Conservation (phyloP, 129 eudicot species). For the Lactuca sativa region DNA sequence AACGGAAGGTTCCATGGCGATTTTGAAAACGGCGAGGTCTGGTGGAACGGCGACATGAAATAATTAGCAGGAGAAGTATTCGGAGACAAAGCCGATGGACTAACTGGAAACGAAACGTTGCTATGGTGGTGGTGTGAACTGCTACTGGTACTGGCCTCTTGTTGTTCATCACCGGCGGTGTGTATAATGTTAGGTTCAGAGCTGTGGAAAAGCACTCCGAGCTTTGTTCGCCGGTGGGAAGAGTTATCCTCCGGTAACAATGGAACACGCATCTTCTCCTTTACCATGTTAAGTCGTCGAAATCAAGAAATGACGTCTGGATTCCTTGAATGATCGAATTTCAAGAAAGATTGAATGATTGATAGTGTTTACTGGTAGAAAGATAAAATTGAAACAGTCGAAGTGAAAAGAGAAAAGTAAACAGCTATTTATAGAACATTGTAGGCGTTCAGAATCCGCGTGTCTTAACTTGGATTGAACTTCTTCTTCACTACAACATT, state of each 20-base stretch:
- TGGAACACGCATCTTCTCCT: constrained; percentile 13
- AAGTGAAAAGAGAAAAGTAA: neutral
- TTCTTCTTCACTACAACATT: neutral
- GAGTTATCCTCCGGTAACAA: constrained; percentile 20
- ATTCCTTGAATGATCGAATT: neutral
- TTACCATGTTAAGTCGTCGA: constrained; percentile 27
- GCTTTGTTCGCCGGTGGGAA: constrained; percentile 41
- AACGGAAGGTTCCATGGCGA: constrained; percentile 62
- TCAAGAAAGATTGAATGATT: neutral
- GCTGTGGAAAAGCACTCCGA: constrained; percentile 45
- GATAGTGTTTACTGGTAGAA: constrained; percentile 1
- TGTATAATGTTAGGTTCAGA: constrained; percentile 41
- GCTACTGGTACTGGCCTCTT: neutral
- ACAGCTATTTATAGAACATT: constrained; percentile 9
- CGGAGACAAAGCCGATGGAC: constrained; percentile 33
- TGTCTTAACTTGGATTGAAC: neutral
- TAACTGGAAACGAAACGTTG: constrained; percentile 33
- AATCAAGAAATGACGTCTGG: neutral
- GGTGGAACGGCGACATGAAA: constrained; percentile 51
- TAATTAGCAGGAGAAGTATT: constrained; percentile 47
- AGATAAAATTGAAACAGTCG: neutral
- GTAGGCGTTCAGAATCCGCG: neutral
- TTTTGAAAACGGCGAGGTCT: constrained; percentile 55
- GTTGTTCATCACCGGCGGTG: constrained; percentile 17
- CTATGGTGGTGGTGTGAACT: constrained; percentile 28